phyloP scores from a whole-genome alignment of 2,329 filamentous ascomycete genomes.

The Nigrospora sphaerica region DNA sequence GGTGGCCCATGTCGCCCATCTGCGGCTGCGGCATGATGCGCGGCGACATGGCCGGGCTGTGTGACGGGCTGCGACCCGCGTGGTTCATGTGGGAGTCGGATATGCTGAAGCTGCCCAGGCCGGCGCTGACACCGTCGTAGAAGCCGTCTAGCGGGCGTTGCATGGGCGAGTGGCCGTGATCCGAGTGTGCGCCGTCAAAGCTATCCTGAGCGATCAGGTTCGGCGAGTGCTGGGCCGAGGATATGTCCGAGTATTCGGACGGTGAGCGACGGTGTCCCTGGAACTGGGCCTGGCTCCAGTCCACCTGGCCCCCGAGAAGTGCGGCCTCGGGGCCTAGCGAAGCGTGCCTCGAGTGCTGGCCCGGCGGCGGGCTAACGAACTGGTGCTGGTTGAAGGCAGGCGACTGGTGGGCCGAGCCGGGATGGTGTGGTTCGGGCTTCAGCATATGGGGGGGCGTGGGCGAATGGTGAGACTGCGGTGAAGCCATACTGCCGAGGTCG shows the following conservation, averaged over 20 bases:
- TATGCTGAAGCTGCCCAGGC: slow-evolving; percentile 74
- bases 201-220: slow-evolving; percentile 70
- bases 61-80: slow-evolving; percentile 74
- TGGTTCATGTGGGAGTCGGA: slow-evolving; percentile 63
- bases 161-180: slow-evolving; percentile 71
- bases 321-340: slow-evolving; percentile 53
- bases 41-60: slow-evolving; percentile 61
- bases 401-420: slow-evolving; percentile 46
- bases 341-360: slow-evolving; percentile 46
- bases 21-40: slow-evolving; percentile 51
- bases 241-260: slow-evolving; percentile 91
- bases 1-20: slow-evolving; percentile 44
- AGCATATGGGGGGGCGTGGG: slow-evolving; percentile 50
- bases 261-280: slow-evolving; percentile 76
- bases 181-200: slow-evolving; percentile 57
- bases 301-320: slow-evolving; percentile 44
- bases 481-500: slow-evolving; percentile 47
- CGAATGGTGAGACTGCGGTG: slow-evolving; percentile 46
- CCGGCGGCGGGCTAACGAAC: slow-evolving; percentile 38
- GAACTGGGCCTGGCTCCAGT: slow-evolving; percentile 57
- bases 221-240: slow-evolving; percentile 77
- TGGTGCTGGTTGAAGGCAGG: slow-evolving; percentile 50
- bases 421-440: slow-evolving; percentile 42
- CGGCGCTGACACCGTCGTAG: slow-evolving; percentile 66
- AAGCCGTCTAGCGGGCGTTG: slow-evolving; percentile 67